These are phyloP conservation scores for Aureobasidium zeae DNA, from an alignment of 2,329 filamentous ascomycete species.

Conservation along the genomic window DNA sequence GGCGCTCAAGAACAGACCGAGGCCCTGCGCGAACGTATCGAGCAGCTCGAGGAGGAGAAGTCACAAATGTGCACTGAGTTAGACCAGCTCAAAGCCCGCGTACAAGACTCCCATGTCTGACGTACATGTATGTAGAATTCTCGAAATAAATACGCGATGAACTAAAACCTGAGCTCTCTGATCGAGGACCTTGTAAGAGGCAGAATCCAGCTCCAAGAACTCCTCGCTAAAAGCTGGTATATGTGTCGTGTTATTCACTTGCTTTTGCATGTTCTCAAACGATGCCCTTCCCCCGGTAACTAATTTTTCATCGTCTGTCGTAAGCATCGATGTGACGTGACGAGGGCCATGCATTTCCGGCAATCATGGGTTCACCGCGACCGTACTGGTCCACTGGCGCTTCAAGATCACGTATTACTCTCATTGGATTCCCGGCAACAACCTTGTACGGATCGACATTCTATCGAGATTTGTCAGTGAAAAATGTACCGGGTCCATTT, in stretches of 20 bases:
- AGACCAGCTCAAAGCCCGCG: neutral
- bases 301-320: too few species aligned
- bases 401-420: slow-evolving; percentile 21
- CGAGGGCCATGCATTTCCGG: neutral
- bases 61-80: slow-evolving; percentile 6
- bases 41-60: slow-evolving; percentile 43
- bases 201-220: neutral
- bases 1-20: slow-evolving; percentile 56
- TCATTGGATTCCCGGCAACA: slow-evolving; percentile 40
- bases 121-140: neutral
- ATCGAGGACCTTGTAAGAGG: too few species aligned
- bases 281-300: too few species aligned
- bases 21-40: slow-evolving; percentile 44
- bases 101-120: neutral
- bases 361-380: neutral
- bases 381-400: neutral
- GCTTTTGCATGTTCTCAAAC: too few species aligned
- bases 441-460: slow-evolving; percentile 39
- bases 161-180: too few species aligned
- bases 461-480: slow-evolving; percentile 22
- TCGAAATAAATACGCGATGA: too few species aligned
- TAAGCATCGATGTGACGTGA: too few species aligned
- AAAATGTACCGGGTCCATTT: neutral
- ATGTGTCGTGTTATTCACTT: too few species aligned
- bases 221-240: slow-evolving; percentile 9